Conservation (phyloP, 2,329 filamentous ascomycete species). For the Sphaerulina vaccinii region DNA sequence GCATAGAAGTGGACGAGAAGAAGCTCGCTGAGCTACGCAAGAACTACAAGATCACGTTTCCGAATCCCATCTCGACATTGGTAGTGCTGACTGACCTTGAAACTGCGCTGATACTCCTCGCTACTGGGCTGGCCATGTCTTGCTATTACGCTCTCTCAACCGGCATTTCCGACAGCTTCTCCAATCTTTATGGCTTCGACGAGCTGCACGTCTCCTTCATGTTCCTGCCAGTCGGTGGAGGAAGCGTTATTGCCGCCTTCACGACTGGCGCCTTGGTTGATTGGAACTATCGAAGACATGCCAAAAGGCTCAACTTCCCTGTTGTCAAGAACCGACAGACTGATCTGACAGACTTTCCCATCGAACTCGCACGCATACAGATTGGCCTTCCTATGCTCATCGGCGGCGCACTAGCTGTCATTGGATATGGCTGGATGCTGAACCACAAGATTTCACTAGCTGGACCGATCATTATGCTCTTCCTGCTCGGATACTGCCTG, state of each 20-base stretch:
- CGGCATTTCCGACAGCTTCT: slow-evolving; percentile 40
- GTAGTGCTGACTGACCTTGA: slow-evolving; percentile 35
- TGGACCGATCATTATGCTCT: slow-evolving; percentile 31
- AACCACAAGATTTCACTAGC: slow-evolving; percentile 33
- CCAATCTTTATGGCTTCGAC: slow-evolving; percentile 40
- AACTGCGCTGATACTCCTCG: slow-evolving; percentile 40
- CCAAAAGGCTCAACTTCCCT: slow-evolving; percentile 35
- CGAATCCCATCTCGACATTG: slow-evolving; percentile 33
- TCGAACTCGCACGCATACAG: slow-evolving; percentile 46
- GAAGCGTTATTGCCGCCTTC: slow-evolving; percentile 42
- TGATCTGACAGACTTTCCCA: slow-evolving; percentile 43
- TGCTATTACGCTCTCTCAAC: slow-evolving; percentile 46
- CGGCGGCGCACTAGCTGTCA: slow-evolving; percentile 34
- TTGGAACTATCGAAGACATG: slow-evolving; percentile 44
- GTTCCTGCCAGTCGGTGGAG: slow-evolving; percentile 43
- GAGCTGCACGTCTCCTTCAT: slow-evolving; percentile 45
- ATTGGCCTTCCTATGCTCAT: slow-evolving; percentile 42
- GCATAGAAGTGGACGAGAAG: slow-evolving; percentile 24
- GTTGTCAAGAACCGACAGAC: slow-evolving; percentile 38
- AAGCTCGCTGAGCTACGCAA: slow-evolving; percentile 26
- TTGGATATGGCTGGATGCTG: slow-evolving; percentile 46
- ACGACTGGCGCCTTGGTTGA: slow-evolving; percentile 45
- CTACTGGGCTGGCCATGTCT: slow-evolving; percentile 42
- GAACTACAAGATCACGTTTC: slow-evolving; percentile 30
- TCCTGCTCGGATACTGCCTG: slow-evolving; percentile 38